Conservation (phyloP, 2,329 filamentous ascomycete species). For the Hymenoscyphus salicellus region DNA sequence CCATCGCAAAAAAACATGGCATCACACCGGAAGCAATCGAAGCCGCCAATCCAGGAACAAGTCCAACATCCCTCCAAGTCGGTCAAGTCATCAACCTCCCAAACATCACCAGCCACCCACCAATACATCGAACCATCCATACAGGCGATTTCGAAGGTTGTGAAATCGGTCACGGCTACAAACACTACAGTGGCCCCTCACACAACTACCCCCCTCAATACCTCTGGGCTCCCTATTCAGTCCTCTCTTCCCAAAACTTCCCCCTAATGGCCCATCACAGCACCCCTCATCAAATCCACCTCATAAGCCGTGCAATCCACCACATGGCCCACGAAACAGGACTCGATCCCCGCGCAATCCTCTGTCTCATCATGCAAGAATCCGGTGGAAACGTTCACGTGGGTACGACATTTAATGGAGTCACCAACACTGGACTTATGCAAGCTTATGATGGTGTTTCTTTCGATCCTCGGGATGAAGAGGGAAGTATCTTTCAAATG, state of each 20-base stretch:
- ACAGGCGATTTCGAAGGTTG: neutral
- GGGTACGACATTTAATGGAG: conserved; percentile 11
- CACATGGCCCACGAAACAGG: conserved; percentile 17
- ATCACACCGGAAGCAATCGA: conserved; percentile 1
- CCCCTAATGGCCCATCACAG: conserved; percentile 15
- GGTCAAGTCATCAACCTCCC: conserved; percentile 12
- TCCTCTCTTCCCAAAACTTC: conserved; percentile 17
- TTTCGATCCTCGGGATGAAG: conserved; percentile 12
- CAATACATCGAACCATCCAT: neutral
- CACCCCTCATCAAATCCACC: conserved; percentile 13
- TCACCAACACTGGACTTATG: neutral
- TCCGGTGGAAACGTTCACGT: conserved; percentile 1
- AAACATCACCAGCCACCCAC: neutral
- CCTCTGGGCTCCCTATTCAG: conserved; percentile 14
- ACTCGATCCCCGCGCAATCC: conserved; percentile 19
- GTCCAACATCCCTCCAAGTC: conserved; percentile 15
- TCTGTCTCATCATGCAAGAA: conserved; percentile 22
- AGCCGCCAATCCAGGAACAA: conserved; percentile 9
- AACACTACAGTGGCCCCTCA: conserved; percentile 15
- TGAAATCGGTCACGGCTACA: conserved; percentile 10
- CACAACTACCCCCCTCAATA: conserved; percentile 10
- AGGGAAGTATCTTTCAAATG: conserved; percentile 9
- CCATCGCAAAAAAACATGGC: conserved; percentile 3
- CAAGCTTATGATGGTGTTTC: conserved; percentile 4
- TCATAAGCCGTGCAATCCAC: conserved; percentile 14